Evolutionary conservation across 371 early-diverging fungal species (phyloP), one percentile per base, ranked within the genome.

Genomic region (Chytridiales sp.): DNA sequence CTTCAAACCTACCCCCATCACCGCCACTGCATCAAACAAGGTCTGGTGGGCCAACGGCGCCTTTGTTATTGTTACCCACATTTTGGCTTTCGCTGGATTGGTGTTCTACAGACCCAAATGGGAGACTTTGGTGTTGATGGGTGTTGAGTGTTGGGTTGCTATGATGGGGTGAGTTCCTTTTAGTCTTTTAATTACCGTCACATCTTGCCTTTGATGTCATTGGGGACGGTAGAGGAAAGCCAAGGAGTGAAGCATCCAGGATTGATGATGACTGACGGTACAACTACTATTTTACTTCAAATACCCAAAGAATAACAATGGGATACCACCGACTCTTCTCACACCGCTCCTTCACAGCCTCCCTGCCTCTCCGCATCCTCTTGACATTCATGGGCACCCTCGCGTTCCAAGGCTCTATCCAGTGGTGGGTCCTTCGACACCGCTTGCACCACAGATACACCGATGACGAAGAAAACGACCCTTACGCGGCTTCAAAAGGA

Each of bases 291-390:
- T 41, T 19, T 9, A 8, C 15, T 30, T 30, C 6, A 38, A 8
- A 34, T 56, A 19, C 46, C 35, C 30, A 57, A 29, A 66, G 70
- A 13, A 67, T 73, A 44, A 73, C 75, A 24, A 70, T 70, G 56
- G 77, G 77, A 0, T 75, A 76, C 64, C 75, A 77, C 56, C 54
- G 77, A 3, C 47, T 70, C 8, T 77, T 76, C 76, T 31, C 49
- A 9, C 77, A 77, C 56, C 36, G 60, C 17, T 26, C 76, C 13
- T 77, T 44, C 59, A 56, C 57, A 9, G 77, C 77, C 31, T 21
- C 50, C 21, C 13, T 43, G 39, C 53, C 70, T 22, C 39, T 67
- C 22, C 59, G 67, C 1, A 11, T 64, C 36, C 5, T 32, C 4
- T 44, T 75, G 13, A 67, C 69, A 17, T 39, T 66, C 21, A 54